Percentiles rank a stretch among this genome's conserved stretches.
These are phyloP conservation scores for Pseudohalonectria lignicola DNA, from an alignment of 2,329 filamentous ascomycete species.

Conservation along the genomic window DNA sequence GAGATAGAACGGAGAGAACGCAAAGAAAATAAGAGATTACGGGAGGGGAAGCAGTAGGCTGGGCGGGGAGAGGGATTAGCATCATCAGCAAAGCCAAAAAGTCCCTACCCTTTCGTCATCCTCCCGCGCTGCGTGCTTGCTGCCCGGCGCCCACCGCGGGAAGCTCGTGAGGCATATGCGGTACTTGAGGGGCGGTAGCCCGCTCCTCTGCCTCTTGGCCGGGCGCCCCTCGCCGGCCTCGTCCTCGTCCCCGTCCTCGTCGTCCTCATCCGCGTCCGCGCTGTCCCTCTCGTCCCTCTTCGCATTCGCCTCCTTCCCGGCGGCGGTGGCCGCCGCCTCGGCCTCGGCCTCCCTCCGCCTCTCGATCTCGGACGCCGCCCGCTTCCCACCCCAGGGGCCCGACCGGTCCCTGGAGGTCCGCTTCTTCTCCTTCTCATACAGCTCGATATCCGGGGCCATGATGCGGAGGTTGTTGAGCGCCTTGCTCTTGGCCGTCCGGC, in stretches of 20 bases:
- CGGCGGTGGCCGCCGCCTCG: constrained; percentile 27
- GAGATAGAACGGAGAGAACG: too few species aligned
- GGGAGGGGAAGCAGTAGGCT: too few species aligned
- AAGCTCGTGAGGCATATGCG: constrained; percentile 78
- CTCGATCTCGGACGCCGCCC: constrained; percentile 48
- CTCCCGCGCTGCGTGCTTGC: constrained; percentile 42
- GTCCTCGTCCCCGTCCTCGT: constrained; percentile 30
- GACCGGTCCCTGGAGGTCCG: constrained; percentile 40
- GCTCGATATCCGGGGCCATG: constrained; percentile 71
- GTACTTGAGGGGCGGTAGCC: constrained; percentile 56
- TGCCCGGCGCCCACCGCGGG: constrained; percentile 64
- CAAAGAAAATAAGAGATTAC: too few species aligned
- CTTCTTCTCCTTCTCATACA: constrained; percentile 92
- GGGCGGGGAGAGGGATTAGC: too few species aligned
- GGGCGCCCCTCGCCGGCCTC: constrained; percentile 38
- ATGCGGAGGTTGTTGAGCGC: constrained; percentile 68
- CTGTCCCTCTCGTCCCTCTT: constrained; percentile 9
- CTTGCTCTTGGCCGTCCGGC: constrained; percentile 79
- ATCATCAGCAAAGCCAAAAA: too few species aligned
- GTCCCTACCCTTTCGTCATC: constrained; percentile 61
- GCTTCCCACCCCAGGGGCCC: constrained; percentile 50
- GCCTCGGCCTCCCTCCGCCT: constrained; percentile 27
- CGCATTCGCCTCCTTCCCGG: constrained; percentile 11
- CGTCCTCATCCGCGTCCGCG: constrained; percentile 24
- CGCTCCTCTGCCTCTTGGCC: constrained; percentile 51